Percentiles rank a stretch among this genome's conserved stretches.
Conservation (phyloP, 2,329 filamentous ascomycete genomes). For the Pseudogymnoascus sp. region DNA sequence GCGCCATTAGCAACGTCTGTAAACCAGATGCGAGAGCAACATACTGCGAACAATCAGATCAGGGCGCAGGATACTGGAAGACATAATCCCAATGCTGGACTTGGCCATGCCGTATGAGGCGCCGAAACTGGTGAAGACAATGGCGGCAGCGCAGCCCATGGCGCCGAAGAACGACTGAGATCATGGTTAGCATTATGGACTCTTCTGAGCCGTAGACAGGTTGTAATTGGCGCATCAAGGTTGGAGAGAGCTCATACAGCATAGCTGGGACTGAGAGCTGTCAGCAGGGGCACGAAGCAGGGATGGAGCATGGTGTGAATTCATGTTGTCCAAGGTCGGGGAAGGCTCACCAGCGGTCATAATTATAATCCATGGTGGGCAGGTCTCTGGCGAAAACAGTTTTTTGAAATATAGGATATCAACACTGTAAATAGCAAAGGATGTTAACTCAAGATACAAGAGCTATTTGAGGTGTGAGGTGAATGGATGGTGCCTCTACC, state of each 20-base stretch:
- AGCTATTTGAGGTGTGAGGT: neutral
- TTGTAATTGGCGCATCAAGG: neutral
- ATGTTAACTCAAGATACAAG: neutral
- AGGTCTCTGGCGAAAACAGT: neutral
- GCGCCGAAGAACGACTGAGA: conserved; percentile 77
- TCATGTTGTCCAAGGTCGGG: neutral
- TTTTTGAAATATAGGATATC: neutral
- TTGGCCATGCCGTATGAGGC: conserved; percentile 97
- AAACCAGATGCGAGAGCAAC: conserved; percentile 28
- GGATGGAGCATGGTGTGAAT: neutral
- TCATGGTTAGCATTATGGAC: neutral
- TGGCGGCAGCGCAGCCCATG: conserved; percentile 87
- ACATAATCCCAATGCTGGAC: conserved; percentile 92
- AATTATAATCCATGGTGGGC: neutral
- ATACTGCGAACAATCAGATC: conserved; percentile 98
- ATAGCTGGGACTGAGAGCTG: conserved; percentile 8
- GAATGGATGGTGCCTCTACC: neutral
- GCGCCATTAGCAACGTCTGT: neutral
- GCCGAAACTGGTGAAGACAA: conserved; percentile 76
- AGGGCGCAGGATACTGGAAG: conserved; percentile 93
- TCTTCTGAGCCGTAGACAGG: neutral
- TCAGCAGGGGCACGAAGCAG: neutral
- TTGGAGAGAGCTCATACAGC: neutral
- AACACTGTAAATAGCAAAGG: neutral
- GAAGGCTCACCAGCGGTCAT: neutral